phyloP scores from a whole-genome alignment of 345 rosid species.

The Adansonia digitata region DNA sequence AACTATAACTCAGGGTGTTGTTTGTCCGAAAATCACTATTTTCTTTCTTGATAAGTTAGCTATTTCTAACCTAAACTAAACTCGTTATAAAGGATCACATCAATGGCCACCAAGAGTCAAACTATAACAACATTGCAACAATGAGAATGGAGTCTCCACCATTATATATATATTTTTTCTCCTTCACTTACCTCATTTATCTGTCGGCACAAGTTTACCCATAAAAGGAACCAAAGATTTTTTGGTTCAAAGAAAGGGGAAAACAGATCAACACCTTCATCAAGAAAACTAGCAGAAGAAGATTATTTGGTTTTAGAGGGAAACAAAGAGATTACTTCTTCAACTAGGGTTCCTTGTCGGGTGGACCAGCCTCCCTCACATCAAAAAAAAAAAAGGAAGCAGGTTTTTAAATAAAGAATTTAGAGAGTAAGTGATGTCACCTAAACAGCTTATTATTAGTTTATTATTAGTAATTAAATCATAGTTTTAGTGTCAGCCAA shows the following conservation, averaged over 20 bases:
- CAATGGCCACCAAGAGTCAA: constrained; percentile 31
- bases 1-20: background rate
- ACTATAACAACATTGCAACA: constrained; percentile 23
- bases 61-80: constrained; percentile 40
- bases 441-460: constrained; percentile 1
- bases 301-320: constrained; percentile 3
- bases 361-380: constrained; percentile 30
- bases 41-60: constrained; percentile 19
- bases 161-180: background rate
- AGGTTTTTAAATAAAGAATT: constrained; percentile 25
- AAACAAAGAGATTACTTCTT: constrained; percentile 40
- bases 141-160: constrained; percentile 6
- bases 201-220: constrained; percentile 32
- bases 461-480: constrained; percentile 19
- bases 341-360: constrained; percentile 51
- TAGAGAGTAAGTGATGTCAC: constrained; percentile 37
- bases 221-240: constrained; percentile 13
- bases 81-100: constrained; percentile 27
- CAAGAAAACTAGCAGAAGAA: constrained; percentile 26
- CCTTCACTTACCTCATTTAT: constrained; percentile 24
- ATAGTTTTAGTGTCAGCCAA: constrained; percentile 43
- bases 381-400: constrained; percentile 21
- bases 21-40: constrained; percentile 12
- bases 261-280: constrained; percentile 11
- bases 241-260: background rate